Evolutionary conservation across 2,329 filamentous ascomycete species (phyloP).

Genomic region (Beauveria medogensis): DNA sequence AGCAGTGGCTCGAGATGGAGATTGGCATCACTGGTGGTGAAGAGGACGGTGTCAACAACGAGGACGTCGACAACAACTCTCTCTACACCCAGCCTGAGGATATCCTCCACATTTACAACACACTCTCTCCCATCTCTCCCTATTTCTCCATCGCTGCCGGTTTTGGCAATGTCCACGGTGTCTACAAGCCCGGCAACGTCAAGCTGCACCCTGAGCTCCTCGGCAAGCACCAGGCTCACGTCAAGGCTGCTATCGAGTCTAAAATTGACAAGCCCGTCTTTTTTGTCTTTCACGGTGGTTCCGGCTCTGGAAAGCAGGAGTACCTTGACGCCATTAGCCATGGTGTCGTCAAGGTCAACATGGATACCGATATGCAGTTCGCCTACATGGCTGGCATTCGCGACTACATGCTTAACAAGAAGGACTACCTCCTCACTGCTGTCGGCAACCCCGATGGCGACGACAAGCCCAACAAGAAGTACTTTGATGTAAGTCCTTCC

Average conservation of each 20-base stretch:
- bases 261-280: constrained; percentile 86
- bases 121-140: constrained; percentile 75
- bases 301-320: constrained; percentile 83
- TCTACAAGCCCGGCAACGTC: constrained; percentile 98
- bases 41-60: constrained; percentile 98
- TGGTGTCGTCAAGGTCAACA: constrained; percentile 98
- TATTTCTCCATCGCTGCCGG: constrained; percentile 98
- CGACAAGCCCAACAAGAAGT: constrained; percentile 99
- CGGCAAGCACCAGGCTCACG: constrained; percentile 89
- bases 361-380: constrained; percentile 96
- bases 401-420: constrained; percentile 89
- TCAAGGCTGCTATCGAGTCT: constrained; percentile 68
- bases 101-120: constrained; percentile 84
- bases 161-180: constrained; percentile 98
- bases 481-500: constrained; percentile 49
- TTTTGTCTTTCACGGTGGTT: constrained; percentile 99
- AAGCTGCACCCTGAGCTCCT: constrained; percentile 94
- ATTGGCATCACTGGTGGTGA: constrained; percentile 84
- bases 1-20: constrained; percentile 99
- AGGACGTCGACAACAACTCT: constrained; percentile 90
- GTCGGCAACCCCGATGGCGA: constrained; percentile 93
- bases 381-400: constrained; percentile 89
- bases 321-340: constrained; percentile 81
- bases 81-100: constrained; percentile 98
- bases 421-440: constrained; percentile 80